Conservation (phyloP, 495 filamentous ascomycete species). For the Penicillium subrubescens region DNA sequence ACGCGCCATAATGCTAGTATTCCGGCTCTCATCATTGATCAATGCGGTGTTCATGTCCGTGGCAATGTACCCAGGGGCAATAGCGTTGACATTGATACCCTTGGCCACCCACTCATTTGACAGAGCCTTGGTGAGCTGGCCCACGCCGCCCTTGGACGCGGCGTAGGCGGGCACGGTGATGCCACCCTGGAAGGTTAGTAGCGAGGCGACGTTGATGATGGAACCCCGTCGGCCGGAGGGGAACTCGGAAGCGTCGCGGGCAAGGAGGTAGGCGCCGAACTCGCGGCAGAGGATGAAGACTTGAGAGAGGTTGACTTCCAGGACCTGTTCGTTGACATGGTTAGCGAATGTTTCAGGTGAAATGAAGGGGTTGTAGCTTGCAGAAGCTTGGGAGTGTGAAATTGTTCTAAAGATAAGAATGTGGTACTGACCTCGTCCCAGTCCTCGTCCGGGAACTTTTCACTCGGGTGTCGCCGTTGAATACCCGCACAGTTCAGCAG, state of each 20-base stretch:
- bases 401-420: neutral
- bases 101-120: constrained; percentile 82
- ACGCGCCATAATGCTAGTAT: constrained; percentile 72
- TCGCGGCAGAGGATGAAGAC: constrained; percentile 85
- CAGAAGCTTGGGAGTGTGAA: neutral
- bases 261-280: constrained; percentile 81
- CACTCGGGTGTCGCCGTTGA: constrained; percentile 74
- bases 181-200: constrained; percentile 89
- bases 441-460: constrained; percentile 78
- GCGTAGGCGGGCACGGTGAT: constrained; percentile 90
- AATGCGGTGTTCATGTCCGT: constrained; percentile 92
- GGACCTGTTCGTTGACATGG: constrained; percentile 48
- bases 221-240: constrained; percentile 62
- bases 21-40: constrained; percentile 68
- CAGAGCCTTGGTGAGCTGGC: constrained; percentile 84
- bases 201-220: constrained; percentile 84
- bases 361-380: neutral
- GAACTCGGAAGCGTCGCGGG: constrained; percentile 52
- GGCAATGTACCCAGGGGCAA: constrained; percentile 80
- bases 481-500: constrained; percentile 87
- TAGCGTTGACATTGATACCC: constrained; percentile 80
- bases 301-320: constrained; percentile 81
- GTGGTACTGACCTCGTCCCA: constrained; percentile 64
- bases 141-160: constrained; percentile 83
- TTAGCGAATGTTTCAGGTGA: neutral